phyloP scores from a whole-genome alignment of 495 filamentous ascomycete species.

The Penicillium chermesinum region DNA sequence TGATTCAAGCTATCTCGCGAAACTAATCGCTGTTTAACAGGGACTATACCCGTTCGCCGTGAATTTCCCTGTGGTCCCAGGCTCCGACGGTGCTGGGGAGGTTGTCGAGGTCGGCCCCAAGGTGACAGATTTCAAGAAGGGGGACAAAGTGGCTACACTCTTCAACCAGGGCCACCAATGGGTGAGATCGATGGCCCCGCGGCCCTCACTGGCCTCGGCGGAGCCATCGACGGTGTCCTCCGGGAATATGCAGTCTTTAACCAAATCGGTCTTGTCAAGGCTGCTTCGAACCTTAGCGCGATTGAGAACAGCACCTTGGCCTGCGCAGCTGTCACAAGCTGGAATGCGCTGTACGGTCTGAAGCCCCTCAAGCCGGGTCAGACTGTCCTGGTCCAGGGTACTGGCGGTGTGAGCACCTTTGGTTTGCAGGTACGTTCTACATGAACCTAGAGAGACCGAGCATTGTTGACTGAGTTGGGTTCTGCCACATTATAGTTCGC shows the following conservation, averaged over 20 bases:
- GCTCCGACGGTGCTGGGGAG: conserved; percentile 74
- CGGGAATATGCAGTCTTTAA: conserved; percentile 67
- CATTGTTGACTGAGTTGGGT: background rate
- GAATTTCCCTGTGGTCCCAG: conserved; percentile 55
- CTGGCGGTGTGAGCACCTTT: conserved; percentile 77
- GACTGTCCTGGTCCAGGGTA: conserved; percentile 71
- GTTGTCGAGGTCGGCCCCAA: conserved; percentile 63
- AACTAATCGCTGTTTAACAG: conserved; percentile 24
- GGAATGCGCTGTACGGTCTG: conserved; percentile 78
- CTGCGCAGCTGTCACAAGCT: conserved; percentile 73
- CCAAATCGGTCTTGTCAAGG: conserved; percentile 62
- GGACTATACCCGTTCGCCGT: conserved; percentile 65
- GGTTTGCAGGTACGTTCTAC: conserved; percentile 59
- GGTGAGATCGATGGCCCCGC: conserved; percentile 47
- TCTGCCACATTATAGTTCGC: conserved; percentile 54
- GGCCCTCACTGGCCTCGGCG: conserved; percentile 59
- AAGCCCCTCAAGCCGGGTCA: conserved; percentile 62
- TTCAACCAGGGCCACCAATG: conserved; percentile 75
- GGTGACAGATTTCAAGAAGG: conserved; percentile 62
- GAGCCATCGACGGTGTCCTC: conserved; percentile 63
- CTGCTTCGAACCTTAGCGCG: conserved; percentile 57
- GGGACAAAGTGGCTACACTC: conserved; percentile 67
- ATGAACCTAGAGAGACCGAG: no score
- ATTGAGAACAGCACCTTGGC: conserved; percentile 62
- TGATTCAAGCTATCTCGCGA: background rate